Percentiles rank a stretch among this genome's conserved stretches.
These are phyloP conservation scores for Talaromyces sp. DNA, from an alignment of 2,329 filamentous ascomycete species.

Conservation along the genomic window DNA sequence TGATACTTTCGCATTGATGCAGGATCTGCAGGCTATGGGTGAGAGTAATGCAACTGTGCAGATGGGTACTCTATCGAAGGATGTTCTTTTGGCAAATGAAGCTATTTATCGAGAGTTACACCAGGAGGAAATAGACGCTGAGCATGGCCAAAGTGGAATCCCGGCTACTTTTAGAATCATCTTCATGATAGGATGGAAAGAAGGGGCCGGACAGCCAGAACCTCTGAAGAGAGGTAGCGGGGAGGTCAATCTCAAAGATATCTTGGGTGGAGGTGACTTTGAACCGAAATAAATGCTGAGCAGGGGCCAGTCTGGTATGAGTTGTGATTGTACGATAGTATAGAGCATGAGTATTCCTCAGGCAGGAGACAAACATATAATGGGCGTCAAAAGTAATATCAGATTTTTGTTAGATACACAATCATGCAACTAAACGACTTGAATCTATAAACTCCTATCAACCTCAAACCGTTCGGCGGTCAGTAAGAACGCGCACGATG, in stretches of 20 bases:
- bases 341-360: not conserved
- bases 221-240: conserved; percentile 81
- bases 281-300: conserved; percentile 18
- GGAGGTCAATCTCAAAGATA: conserved; percentile 82
- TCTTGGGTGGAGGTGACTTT: conserved; percentile 54
- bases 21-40: conserved; percentile 92
- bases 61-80: conserved; percentile 72
- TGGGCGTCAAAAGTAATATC: not conserved
- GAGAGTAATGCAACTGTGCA: conserved; percentile 86
- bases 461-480: conserved; percentile 78
- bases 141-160: conserved; percentile 53
- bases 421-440: conserved; percentile 7
- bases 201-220: conserved; percentile 71
- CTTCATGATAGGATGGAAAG: conserved; percentile 99
- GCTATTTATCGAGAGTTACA: conserved; percentile 86
- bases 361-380: not conserved
- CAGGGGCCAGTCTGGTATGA: not conserved
- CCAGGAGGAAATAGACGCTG: conserved; percentile 59
- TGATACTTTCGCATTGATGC: conserved; percentile 84
- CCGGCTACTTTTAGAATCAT: conserved; percentile 94
- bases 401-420: conserved; percentile 8
- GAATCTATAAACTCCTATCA: conserved; percentile 9
- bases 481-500: conserved; percentile 92
- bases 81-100: conserved; percentile 82
- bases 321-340: not conserved